A percentile compares a stretch with the other conserved stretches of the same genome.
phyloP scores from a whole-genome alignment of 2,329 filamentous ascomycete species.

The Phialemonium atrogriseum region DNA sequence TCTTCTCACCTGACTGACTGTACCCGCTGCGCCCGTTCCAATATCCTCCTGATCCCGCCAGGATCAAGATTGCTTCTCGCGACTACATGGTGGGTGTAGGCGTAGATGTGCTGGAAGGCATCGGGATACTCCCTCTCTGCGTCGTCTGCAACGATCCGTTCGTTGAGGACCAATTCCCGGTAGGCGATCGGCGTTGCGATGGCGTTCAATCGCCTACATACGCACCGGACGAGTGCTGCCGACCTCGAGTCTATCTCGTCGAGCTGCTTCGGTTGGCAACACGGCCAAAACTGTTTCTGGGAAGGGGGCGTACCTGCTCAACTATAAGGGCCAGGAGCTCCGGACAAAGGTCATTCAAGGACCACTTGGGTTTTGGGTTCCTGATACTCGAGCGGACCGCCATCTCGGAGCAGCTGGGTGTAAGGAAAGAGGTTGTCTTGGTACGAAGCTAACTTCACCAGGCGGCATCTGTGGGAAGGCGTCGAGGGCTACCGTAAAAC shows the following conservation, averaged over 20 bases:
- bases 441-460: no score
- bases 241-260: constrained; percentile 25
- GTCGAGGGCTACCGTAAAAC: no score
- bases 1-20: constrained; percentile 28
- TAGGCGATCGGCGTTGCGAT: constrained; percentile 35
- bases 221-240: constrained; percentile 24
- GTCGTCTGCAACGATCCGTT: constrained; percentile 24
- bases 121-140: constrained; percentile 23
- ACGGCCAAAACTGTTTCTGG: constrained; percentile 3
- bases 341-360: constrained; percentile 28
- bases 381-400: no score
- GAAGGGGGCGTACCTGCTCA: constrained; percentile 24
- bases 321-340: constrained; percentile 34
- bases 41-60: constrained; percentile 22
- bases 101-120: constrained; percentile 25
- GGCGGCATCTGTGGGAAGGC: no score
- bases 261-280: constrained; percentile 22
- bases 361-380: no score
- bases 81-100: constrained; percentile 29
- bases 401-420: no score
- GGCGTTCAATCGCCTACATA: constrained; percentile 30
- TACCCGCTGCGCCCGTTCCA: constrained; percentile 26
- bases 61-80: constrained; percentile 27
- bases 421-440: no score
- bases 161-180: constrained; percentile 27